A percentile compares a stretch with the other conserved stretches of the same genome.
phyloP scores from a whole-genome alignment of 495 filamentous ascomycete species.

The Mycothermus thermophilus region DNA sequence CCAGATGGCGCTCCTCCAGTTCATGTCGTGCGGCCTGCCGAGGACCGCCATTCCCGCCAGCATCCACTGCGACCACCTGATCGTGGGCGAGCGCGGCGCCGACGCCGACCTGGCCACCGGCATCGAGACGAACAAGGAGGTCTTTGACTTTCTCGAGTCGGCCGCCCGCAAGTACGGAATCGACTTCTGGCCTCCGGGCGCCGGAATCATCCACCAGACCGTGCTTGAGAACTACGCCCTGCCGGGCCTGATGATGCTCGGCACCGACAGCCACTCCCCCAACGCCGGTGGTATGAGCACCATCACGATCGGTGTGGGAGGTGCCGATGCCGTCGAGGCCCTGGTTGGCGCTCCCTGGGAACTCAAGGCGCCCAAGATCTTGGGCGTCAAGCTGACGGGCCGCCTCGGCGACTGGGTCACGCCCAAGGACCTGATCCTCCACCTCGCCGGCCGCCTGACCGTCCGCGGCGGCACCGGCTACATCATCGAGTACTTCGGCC shows the following conservation, averaged over 20 bases:
- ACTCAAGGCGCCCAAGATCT: conserved; percentile 77
- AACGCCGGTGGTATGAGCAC: conserved; percentile 88
- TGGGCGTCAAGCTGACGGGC: conserved; percentile 78
- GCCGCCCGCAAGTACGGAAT: conserved; percentile 94
- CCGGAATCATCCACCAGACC: conserved; percentile 98
- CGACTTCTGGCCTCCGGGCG: conserved; percentile 96
- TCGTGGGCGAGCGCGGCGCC: conserved; percentile 84
- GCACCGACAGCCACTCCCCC: conserved; percentile 94
- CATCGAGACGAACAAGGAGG: conserved; percentile 87
- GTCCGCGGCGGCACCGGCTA: conserved; percentile 91
- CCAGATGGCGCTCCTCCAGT: conserved; percentile 95
- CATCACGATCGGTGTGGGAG: conserved; percentile 94
- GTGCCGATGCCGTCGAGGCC: conserved; percentile 93
- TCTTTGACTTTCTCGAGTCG: conserved; percentile 93
- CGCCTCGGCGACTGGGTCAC: conserved; percentile 78
- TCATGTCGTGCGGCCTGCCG: conserved; percentile 90
- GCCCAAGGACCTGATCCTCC: conserved; percentile 89
- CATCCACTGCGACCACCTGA: conserved; percentile 99
- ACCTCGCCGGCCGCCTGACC: conserved; percentile 78
- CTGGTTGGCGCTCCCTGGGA: conserved; percentile 96
- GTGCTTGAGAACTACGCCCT: conserved; percentile 98
- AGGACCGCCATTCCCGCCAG: conserved; percentile 91
- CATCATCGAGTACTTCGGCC: conserved; percentile 82
- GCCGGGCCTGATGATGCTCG: conserved; percentile 97
- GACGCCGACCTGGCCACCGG: conserved; percentile 75